A percentile compares a stretch with the other conserved stretches of the same genome.
phyloP scores from a whole-genome alignment of 2,329 filamentous ascomycete species.

The Cercospora brassicicola region DNA sequence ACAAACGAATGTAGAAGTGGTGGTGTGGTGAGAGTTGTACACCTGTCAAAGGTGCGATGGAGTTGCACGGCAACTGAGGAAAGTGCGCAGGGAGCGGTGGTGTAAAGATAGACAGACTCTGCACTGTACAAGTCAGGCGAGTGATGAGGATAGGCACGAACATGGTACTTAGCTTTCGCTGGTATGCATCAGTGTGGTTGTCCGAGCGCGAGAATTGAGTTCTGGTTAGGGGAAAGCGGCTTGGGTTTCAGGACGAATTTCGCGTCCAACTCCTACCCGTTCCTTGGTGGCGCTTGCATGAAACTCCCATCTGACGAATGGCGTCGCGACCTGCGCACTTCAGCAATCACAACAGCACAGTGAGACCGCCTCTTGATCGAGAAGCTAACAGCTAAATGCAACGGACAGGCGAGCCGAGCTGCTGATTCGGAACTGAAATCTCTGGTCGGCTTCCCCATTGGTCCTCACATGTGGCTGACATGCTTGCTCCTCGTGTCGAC shows the following conservation, averaged over 20 bases:
- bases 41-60: slow-evolving; percentile 26
- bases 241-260: slow-evolving; percentile 19
- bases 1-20: slow-evolving; percentile 9
- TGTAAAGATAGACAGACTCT: slow-evolving; percentile 8
- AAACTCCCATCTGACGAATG: slow-evolving; percentile 11
- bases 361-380: slow-evolving; percentile 5
- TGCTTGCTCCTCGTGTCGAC: slow-evolving; percentile 5
- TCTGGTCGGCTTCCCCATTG: slow-evolving; percentile 9
- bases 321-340: background rate
- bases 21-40: background rate
- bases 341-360: slow-evolving; percentile 8
- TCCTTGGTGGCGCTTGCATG: slow-evolving; percentile 10
- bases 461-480: slow-evolving; percentile 10
- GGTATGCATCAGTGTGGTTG: slow-evolving; percentile 8
- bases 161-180: slow-evolving; percentile 15
- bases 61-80: slow-evolving; percentile 13
- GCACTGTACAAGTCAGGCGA: slow-evolving; percentile 4
- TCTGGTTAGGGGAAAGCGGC: slow-evolving; percentile 13
- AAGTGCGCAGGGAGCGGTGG: slow-evolving; percentile 7
- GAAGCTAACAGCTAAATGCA: background rate
- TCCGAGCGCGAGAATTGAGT: slow-evolving; percentile 22
- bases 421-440: slow-evolving; percentile 7
- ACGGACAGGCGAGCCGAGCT: slow-evolving; percentile 1
- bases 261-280: slow-evolving; percentile 10
- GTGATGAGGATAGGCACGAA: slow-evolving; percentile 17